Evolutionary conservation across 2,329 filamentous ascomycete genomes (phyloP).

Genomic region (Oidium heveae): DNA sequence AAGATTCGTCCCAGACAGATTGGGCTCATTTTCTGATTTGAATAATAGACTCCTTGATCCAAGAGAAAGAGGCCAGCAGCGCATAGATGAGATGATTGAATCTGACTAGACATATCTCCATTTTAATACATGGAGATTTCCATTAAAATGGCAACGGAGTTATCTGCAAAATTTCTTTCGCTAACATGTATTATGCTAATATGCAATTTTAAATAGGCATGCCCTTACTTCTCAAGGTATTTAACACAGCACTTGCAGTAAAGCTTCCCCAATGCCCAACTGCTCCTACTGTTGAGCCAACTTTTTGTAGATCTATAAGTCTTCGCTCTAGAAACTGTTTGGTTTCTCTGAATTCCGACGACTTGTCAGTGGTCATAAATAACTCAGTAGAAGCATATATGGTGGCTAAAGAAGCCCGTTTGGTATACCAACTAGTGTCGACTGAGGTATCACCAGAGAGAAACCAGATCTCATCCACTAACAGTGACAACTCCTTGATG

Average conservation of each 20-base stretch:
- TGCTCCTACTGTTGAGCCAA: constrained; percentile 36
- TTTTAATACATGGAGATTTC: too few relatives aligned
- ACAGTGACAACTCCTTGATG: constrained; percentile 49
- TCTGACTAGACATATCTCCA: neutral
- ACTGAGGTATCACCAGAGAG: constrained; percentile 61
- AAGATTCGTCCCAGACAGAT: constrained; percentile 9
- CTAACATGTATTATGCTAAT: too few relatives aligned
- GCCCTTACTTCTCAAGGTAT: constrained; percentile 71
- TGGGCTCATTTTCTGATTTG: neutral
- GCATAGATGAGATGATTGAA: constrained; percentile 8
- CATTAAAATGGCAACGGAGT: too few relatives aligned
- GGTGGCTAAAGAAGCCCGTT: constrained; percentile 32
- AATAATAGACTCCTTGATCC: constrained; percentile 28
- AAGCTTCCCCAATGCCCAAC: constrained; percentile 62
- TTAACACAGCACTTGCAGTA: constrained; percentile 50
- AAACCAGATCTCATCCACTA: constrained; percentile 85
- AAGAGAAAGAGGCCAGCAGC: constrained; percentile 19
- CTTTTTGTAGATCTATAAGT: constrained; percentile 32
- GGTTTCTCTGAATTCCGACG: constrained; percentile 48
- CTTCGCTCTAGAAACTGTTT: constrained; percentile 55
- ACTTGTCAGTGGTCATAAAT: constrained; percentile 80
- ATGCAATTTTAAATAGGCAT: constrained; percentile 30
- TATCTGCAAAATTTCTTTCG: too few relatives aligned
- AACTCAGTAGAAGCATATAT: constrained; percentile 64
- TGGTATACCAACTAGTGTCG: constrained; percentile 73